Conservation (phyloP, 345 rosid species). For the Aurinia saxatilis region DNA sequence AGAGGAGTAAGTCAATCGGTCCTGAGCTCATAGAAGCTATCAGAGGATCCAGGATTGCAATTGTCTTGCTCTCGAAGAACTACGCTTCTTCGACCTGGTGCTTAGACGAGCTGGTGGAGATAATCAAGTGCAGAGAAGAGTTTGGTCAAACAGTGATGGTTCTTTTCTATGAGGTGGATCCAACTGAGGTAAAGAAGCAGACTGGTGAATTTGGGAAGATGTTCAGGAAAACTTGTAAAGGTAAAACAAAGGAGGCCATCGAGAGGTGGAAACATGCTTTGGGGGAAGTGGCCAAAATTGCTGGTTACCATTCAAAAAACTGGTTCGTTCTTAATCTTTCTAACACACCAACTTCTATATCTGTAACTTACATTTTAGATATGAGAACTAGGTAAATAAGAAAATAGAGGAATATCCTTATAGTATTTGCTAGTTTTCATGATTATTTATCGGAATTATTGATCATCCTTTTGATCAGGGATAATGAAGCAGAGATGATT, state of each 20-base stretch:
- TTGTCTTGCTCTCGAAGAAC: neutral
- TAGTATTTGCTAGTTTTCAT: too few species aligned
- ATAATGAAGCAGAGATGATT: neutral
- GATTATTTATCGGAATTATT: neutral
- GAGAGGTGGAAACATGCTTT: neutral
- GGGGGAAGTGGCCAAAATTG: neutral
- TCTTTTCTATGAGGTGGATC: neutral
- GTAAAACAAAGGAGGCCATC: neutral
- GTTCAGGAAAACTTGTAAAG: neutral
- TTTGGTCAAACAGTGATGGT: neutral
- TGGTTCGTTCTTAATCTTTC: neutral
- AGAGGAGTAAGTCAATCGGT: too few species aligned
- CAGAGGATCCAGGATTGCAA: neutral
- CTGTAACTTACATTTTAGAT: too few species aligned
- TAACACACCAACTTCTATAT: neutral
- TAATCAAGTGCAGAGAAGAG: neutral
- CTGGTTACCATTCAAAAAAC: neutral
- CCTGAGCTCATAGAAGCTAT: too few species aligned
- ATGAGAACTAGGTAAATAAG: too few species aligned
- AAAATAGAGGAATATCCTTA: too few species aligned
- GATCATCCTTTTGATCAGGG: neutral
- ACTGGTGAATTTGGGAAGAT: neutral
- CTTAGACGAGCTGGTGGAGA: neutral
- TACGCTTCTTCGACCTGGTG: neutral
- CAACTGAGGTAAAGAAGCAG: neutral